Conservation (phyloP, 352 stramenopile species). For the Globisporangium splendens region DNA sequence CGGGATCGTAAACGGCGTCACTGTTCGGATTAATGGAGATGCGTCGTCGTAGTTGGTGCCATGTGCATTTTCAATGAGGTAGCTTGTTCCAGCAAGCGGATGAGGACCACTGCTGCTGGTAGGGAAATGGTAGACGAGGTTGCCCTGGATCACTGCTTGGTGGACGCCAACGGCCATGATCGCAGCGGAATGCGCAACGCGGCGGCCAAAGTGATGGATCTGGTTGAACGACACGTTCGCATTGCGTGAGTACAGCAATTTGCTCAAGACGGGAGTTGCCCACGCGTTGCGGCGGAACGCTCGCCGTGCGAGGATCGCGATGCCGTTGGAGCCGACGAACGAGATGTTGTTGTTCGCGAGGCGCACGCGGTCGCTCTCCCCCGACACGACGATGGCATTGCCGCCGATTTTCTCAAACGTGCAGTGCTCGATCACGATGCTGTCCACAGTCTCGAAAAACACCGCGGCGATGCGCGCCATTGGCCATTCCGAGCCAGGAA, state of each 20-base stretch:
- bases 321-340: conserved; percentile 48
- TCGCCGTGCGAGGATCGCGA: conserved; percentile 39
- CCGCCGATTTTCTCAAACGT: conserved; percentile 67
- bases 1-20: conserved; percentile 16
- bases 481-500: conserved; percentile 44
- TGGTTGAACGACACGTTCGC: conserved; percentile 74
- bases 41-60: conserved; percentile 24
- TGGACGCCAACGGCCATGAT: conserved; percentile 50
- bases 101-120: background rate
- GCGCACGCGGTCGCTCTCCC: conserved; percentile 42
- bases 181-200: conserved; percentile 43
- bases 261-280: conserved; percentile 23
- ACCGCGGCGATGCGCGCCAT: conserved; percentile 56
- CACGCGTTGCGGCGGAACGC: conserved; percentile 36
- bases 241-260: conserved; percentile 36
- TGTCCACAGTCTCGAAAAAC: conserved; percentile 54
- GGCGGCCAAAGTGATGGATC: conserved; percentile 60
- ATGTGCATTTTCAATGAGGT: conserved; percentile 44
- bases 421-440: conserved; percentile 50
- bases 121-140: conserved; percentile 57
- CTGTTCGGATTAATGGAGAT: conserved; percentile 29
- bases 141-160: conserved; percentile 45
- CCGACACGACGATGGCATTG: conserved; percentile 68
- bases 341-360: conserved; percentile 73
- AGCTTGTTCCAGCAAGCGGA: conserved; percentile 15